Percentiles rank a stretch among this genome's conserved stretches.
These are phyloP conservation scores for Schizopora paradoxa DNA, from an alignment of 1,284 basidiomycete species.

Conservation along the genomic window DNA sequence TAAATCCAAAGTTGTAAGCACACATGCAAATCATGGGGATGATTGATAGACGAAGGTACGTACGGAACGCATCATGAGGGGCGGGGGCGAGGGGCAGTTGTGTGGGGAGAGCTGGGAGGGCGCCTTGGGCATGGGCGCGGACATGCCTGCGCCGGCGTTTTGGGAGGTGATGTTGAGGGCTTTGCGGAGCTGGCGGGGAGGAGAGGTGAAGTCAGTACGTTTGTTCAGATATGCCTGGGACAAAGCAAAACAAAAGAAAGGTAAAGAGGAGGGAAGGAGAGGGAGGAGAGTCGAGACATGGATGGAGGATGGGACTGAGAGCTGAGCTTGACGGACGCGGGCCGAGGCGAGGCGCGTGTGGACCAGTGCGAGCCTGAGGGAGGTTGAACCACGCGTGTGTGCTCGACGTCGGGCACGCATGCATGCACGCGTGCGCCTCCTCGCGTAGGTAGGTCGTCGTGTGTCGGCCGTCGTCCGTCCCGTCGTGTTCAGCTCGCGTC, in stretches of 20 bases:
- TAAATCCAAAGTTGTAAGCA: neutral
- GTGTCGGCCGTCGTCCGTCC: no score
- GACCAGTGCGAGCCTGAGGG: neutral
- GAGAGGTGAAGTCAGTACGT: neutral
- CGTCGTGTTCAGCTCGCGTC: no score
- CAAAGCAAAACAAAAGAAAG: no score
- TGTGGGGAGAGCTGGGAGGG: no score
- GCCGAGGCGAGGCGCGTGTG: neutral
- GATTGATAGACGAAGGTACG: neutral
- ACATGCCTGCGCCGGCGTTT: conserved; percentile 8
- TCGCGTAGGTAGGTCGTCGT: no score
- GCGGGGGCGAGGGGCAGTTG: conserved; percentile 10
- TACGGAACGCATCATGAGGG: conserved; percentile 15
- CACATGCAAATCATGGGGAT: neutral
- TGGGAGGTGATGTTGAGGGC: conserved; percentile 15
- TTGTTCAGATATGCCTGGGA: neutral
- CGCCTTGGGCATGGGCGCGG: neutral
- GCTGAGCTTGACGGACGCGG: neutral
- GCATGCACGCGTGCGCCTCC: no score
- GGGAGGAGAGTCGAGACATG: neutral
- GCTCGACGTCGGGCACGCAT: neutral
- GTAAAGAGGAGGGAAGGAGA: neutral
- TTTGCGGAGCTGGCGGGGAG: conserved; percentile 11
- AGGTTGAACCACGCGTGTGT: neutral
- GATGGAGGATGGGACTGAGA: neutral